Evolutionary conservation across 1,284 basidiomycete species (phyloP), one percentile per base, ranked within the genome.

Genomic region (Tausonia pullulans): DNA sequence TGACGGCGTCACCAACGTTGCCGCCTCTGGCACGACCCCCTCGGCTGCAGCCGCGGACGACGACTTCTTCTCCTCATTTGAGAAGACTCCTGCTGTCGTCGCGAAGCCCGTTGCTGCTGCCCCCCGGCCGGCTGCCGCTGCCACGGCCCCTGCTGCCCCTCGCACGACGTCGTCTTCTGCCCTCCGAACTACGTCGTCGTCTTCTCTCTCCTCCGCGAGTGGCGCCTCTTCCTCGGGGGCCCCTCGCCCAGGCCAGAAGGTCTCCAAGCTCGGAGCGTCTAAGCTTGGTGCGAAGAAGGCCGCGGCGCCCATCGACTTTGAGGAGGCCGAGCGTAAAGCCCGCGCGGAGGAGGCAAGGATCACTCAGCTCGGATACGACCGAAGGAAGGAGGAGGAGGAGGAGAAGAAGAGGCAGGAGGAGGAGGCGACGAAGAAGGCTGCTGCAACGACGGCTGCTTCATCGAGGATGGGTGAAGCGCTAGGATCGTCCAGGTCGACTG

Each of bases 1-100:
- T 49, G 92, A 95, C 45, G 92, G 92, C 13, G 79, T 85, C 52
- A 74, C 75, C 16, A 73, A 74, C 46, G 71, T 78, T 6, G 84
- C 84, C 14, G 71, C 80, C 5, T 51, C 69, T 0, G 64, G 77
- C 3, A 69, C 78, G 27, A 69, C 77, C 3, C 69, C 76, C 5
- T 72, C 76, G 27, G 71, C 72, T 27, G 72, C 78, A 0, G 81
- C 80, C 54, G 79, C 78, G 9, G 84, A 81, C 2, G 88, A 88
- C 13, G 90, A 91, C 60, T 98, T 98, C 76, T 98, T 98, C 78
- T 86, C 90, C 62, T 87, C 89, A 46, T 98, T 94, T 92, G 92
- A 95, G 69, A 85, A 83, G 58, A 68, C 67, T 52, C 44, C 70
- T 45, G 58, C 67, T 11, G 60, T 67, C 11, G 58, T 68, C 14